Conservation (phyloP, 2,329 filamentous ascomycete genomes). For the Pyrenophora graminea region DNA sequence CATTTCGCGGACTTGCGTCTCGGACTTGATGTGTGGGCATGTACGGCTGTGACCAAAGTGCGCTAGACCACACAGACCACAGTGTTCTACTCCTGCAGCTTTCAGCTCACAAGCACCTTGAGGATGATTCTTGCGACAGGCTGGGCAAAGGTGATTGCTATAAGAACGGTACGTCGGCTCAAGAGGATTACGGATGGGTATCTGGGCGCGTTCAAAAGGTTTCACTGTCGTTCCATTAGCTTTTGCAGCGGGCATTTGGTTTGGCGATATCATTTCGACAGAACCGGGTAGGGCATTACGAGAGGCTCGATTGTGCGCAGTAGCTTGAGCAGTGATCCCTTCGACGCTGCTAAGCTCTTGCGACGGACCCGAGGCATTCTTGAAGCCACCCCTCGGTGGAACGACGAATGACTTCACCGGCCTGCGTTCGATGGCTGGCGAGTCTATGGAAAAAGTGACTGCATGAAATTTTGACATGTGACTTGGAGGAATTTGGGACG, state of each 20-base stretch:
- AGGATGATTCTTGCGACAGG: constrained; percentile 60
- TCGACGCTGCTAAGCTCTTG: not conserved
- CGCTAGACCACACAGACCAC: constrained; percentile 67
- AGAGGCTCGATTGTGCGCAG: not conserved
- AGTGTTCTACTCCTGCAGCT: constrained; percentile 62
- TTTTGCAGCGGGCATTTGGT: constrained; percentile 2
- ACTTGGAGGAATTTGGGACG: constrained; percentile 15
- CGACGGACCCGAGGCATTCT: not conserved
- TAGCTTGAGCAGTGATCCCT: not conserved
- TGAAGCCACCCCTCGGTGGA: not conserved
- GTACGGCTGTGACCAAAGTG: constrained; percentile 60
- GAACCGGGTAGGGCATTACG: too few relatives aligned
- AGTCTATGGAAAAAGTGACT: constrained; percentile 4
- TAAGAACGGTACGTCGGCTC: constrained; percentile 26
- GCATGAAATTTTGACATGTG: constrained; percentile 6
- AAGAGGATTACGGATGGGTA: constrained; percentile 36
- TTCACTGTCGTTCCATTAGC: constrained; percentile 34
- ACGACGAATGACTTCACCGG: not conserved
- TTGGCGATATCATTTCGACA: not conserved
- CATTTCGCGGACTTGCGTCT: constrained; percentile 67
- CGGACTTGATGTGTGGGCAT: constrained; percentile 66
- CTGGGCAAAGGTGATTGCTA: constrained; percentile 51
- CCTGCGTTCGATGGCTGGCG: not conserved
- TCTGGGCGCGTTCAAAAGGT: constrained; percentile 36
- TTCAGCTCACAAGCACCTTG: constrained; percentile 66